phyloP scores from a whole-genome alignment of 495 filamentous ascomycete species.

The Xylaria flabelliformis region DNA sequence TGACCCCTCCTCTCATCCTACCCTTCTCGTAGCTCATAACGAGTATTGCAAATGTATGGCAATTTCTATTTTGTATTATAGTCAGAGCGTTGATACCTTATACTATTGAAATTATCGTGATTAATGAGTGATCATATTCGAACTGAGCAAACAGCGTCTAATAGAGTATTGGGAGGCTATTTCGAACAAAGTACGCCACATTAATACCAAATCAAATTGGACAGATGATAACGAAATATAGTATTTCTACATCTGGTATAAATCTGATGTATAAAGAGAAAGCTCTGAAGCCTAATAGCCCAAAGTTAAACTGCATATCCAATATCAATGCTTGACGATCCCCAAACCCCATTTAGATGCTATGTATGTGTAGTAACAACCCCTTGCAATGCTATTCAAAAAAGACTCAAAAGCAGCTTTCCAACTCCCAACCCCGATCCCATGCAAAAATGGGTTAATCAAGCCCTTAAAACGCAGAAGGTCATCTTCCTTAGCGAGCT shows the following conservation, averaged over 20 bases:
- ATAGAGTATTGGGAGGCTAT: background rate
- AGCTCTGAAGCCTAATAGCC: background rate
- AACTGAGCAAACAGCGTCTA: background rate
- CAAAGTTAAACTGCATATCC: too few relatives aligned
- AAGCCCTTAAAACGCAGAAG: constrained; percentile 30
- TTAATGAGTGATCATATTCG: background rate
- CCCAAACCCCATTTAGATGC: constrained; percentile 9
- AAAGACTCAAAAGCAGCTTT: background rate
- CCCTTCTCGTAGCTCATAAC: background rate
- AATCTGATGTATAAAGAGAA: too few relatives aligned
- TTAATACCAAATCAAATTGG: background rate
- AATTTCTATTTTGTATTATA: background rate
- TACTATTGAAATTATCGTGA: background rate
- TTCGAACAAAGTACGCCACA: background rate
- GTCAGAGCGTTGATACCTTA: background rate
- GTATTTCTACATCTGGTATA: background rate
- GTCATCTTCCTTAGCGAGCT: constrained; percentile 30
- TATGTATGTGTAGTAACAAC: background rate
- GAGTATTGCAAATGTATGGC: background rate
- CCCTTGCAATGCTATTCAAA: constrained; percentile 19
- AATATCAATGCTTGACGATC: background rate
- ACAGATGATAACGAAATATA: background rate
- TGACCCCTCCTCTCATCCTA: background rate
- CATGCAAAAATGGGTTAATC: background rate
- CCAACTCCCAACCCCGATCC: background rate